These are phyloP conservation scores for Tausonia pullulans DNA, from an alignment of 1,284 basidiomycete species.

Conservation along the genomic window DNA sequence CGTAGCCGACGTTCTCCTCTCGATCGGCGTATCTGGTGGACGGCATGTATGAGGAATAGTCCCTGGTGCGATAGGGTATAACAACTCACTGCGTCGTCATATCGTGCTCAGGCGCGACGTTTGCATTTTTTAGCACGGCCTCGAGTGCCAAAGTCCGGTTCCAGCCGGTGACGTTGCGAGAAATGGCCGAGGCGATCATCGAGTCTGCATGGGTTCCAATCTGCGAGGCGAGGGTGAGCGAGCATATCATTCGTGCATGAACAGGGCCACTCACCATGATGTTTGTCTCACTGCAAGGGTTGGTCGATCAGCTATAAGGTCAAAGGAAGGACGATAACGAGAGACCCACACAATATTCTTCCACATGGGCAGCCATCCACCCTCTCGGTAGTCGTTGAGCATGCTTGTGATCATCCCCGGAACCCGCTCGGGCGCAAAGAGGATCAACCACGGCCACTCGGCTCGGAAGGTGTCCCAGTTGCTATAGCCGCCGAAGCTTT, in stretches of 20 bases:
- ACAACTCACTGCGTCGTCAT: conserved; percentile 41
- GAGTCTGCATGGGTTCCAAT: conserved; percentile 70
- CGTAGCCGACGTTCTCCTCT: conserved; percentile 67
- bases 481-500: conserved; percentile 68
- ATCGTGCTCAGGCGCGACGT: conserved; percentile 49
- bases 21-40: conserved; percentile 54
- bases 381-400: conserved; percentile 62
- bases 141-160: conserved; percentile 56
- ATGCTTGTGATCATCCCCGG: conserved; percentile 66
- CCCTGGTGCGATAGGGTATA: neutral
- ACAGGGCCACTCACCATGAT: conserved; percentile 45
- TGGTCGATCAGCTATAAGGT: too few relatives aligned
- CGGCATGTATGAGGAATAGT: neutral
- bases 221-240: conserved; percentile 29
- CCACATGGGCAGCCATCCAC: conserved; percentile 83
- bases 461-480: conserved; percentile 79
- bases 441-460: conserved; percentile 63
- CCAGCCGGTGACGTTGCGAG: conserved; percentile 44
- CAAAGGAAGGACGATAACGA: conserved; percentile 29
- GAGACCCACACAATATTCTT: conserved; percentile 59
- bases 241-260: neutral
- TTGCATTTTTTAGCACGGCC: conserved; percentile 62
- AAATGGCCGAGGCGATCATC: conserved; percentile 62
- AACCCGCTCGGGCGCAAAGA: conserved; percentile 62
- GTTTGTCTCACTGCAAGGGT: conserved; percentile 45